Base-by-base conservation (phyloP, 257 asterid species). In the Mentha longifolia region DNA sequence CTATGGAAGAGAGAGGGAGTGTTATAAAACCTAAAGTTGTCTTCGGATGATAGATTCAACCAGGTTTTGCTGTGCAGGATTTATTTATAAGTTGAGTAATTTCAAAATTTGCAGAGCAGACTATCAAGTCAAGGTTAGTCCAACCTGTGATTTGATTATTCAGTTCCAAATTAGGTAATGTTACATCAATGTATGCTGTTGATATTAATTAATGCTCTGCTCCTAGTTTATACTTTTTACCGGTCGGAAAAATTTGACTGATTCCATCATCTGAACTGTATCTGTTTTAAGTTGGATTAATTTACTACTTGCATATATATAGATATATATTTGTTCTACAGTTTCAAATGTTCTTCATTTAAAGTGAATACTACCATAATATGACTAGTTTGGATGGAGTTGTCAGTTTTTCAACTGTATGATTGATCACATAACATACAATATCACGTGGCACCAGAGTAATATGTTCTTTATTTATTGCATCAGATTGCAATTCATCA, bases 151-250 rank as follows among this genome's bases (percentile, higher is more conserved):
- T 68, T 33, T 33, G 37, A 33, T 33, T 19, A 41, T 68, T 47
- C 50, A 61, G 60, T 56, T 72, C 71, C 46, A 51, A 39, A 16
- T 39, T 50, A 41, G 64, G 42, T 30, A 67, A 74, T 69, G 61
- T 11, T 70, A 43, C 62, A 49, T 71, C 11, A 58, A 45, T 74
- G 75, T n/a, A 65, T 25, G 43, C 71, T 59, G 55, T 61, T 65
- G 43, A 47, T 65, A 30, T 57, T 20, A 67, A 67, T 49, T 66
- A 12, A 37, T 47, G 37, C 35, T 43, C 42, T 54, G 50, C 11
- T 65, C 37, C 46, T 41, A 31, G 42, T 47, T 74, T 15, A 12
- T 46, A 57, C 54, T 22, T 25, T 30, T 30, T 69, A 33, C 33
- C 19, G 57, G 1, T 58, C 31, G 28, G 49, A 41, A 39, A 73